A percentile compares a stretch with the other conserved stretches of the same genome.
phyloP scores from a whole-genome alignment of 2,329 filamentous ascomycete species.

The Xylaria sp. region DNA sequence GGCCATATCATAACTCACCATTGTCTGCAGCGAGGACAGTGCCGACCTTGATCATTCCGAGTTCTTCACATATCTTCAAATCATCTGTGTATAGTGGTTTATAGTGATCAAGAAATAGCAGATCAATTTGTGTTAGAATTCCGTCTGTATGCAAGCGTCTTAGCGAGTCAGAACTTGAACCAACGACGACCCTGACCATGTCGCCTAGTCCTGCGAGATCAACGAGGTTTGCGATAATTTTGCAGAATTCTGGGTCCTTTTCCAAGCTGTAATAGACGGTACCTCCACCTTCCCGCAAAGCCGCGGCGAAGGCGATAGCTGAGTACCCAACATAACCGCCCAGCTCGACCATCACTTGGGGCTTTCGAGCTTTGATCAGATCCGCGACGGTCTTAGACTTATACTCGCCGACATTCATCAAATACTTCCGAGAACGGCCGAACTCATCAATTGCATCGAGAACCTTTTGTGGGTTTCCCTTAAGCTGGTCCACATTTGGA shows the following conservation, averaged over 20 bases:
- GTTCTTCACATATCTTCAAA: constrained; percentile 79
- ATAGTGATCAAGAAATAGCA: constrained; percentile 84
- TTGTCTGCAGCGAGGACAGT: constrained; percentile 76
- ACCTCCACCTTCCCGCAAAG: constrained; percentile 71
- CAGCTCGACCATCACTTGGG: constrained; percentile 78
- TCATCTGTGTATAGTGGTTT: constrained; percentile 81
- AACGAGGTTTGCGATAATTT: constrained; percentile 74
- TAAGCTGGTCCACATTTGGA: constrained; percentile 70
- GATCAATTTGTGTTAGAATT: constrained; percentile 68
- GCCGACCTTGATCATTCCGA: constrained; percentile 72
- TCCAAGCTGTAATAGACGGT: constrained; percentile 78
- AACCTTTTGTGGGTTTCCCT: constrained; percentile 71
- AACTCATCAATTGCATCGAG: constrained; percentile 78
- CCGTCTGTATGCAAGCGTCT: constrained; percentile 67
- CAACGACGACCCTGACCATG: constrained; percentile 76
- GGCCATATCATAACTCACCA: constrained; percentile 43
- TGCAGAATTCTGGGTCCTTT: constrained; percentile 77
- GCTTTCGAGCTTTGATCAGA: constrained; percentile 74
- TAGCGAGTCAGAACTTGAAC: constrained; percentile 74
- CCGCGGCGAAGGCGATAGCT: constrained; percentile 77
- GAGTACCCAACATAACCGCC: constrained; percentile 88
- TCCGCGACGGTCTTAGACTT: constrained; percentile 79
- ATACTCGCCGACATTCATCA: constrained; percentile 83
- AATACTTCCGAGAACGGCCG: constrained; percentile 71
- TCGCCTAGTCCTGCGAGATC: constrained; percentile 79